phyloP scores from a whole-genome alignment of 192 early-diverging fungal genomes.

The Geranomyces michiganensis region DNA sequence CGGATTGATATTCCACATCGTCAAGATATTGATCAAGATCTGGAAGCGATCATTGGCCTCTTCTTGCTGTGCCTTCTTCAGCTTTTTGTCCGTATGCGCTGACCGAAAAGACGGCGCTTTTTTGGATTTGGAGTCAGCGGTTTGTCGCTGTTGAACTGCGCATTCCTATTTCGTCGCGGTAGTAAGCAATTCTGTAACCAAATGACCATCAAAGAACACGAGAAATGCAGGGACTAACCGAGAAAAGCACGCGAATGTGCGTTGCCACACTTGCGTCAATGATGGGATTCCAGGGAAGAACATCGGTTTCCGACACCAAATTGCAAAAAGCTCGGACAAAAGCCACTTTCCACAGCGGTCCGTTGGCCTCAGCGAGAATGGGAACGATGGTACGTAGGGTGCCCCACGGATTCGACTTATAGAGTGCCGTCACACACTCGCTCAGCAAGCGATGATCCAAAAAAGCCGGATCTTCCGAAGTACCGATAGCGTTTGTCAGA shows the following conservation, averaged over 20 bases:
- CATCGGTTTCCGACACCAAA: slow-evolving; percentile 57
- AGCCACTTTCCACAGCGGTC: slow-evolving; percentile 80
- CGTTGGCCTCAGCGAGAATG: slow-evolving; percentile 65
- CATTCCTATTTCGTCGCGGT: neutral
- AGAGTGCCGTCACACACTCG: slow-evolving; percentile 74
- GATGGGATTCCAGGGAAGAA: slow-evolving; percentile 72
- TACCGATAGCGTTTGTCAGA: slow-evolving; percentile 6
- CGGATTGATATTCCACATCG: slow-evolving; percentile 76
- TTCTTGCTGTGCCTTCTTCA: slow-evolving; percentile 50
- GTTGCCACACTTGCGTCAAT: slow-evolving; percentile 61
- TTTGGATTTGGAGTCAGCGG: slow-evolving; percentile 25
- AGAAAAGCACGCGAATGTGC: slow-evolving; percentile 68
- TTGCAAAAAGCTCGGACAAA: slow-evolving; percentile 75
- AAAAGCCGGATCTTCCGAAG: slow-evolving; percentile 26
- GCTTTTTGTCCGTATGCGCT: slow-evolving; percentile 48
- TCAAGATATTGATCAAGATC: slow-evolving; percentile 76
- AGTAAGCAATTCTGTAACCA: too few species aligned
- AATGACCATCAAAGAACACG: too few species aligned
- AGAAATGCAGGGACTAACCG: too few species aligned
- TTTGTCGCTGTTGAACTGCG: slow-evolving; percentile 7
- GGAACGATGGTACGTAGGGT: slow-evolving; percentile 75
- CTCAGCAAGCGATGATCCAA: slow-evolving; percentile 80
- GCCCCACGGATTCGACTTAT: slow-evolving; percentile 74
- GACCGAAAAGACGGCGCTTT: slow-evolving; percentile 28
- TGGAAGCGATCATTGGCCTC: slow-evolving; percentile 75